These are phyloP conservation scores for Chrysanthemum makinoi DNA, from an alignment of 129 eudicot genomes.

Conservation along the genomic window DNA sequence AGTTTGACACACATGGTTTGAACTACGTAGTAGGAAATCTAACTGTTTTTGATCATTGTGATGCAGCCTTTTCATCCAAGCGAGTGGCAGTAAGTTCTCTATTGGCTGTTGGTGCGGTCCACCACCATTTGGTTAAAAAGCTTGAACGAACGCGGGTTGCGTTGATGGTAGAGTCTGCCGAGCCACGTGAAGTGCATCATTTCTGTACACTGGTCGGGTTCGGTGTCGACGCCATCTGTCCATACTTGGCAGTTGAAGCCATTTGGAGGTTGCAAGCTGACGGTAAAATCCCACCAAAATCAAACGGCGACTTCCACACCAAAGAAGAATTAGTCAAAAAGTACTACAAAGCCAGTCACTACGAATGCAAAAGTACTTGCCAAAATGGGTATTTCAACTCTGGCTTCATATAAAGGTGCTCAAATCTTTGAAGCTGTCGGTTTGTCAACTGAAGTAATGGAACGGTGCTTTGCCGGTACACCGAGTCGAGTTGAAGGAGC, in stretches of 20 bases:
- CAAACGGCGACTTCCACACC: slow-evolving; percentile 79
- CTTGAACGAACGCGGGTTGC: slow-evolving; percentile 92
- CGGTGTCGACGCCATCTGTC: slow-evolving; percentile 97
- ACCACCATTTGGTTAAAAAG: slow-evolving; percentile 85
- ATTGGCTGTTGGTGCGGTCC: slow-evolving; percentile 96
- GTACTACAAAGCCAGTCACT: slow-evolving; percentile 84
- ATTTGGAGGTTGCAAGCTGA: slow-evolving; percentile 93
- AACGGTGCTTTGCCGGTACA: slow-evolving; percentile 86
- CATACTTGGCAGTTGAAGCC: slow-evolving; percentile 92
- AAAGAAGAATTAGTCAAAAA: slow-evolving; percentile 78
- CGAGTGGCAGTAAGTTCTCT: slow-evolving; percentile 94
- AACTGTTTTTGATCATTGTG: not conserved
- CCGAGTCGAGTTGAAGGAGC: slow-evolving; percentile 99
- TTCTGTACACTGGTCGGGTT: slow-evolving; percentile 97
- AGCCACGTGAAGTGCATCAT: slow-evolving; percentile 99
- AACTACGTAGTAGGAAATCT: not conserved
- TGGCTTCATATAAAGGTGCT: slow-evolving; percentile 98
- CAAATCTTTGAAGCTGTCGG: slow-evolving; percentile 99
- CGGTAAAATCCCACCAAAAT: slow-evolving; percentile 91
- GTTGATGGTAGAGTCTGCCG: slow-evolving; percentile 88
- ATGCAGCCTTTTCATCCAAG: slow-evolving; percentile 79
- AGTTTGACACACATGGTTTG: not conserved
- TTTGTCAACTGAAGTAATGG: slow-evolving; percentile 88
- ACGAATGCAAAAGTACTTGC: slow-evolving; percentile 98
- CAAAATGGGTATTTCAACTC: slow-evolving; percentile 97